These are phyloP conservation scores for Gliomastix tumulicola DNA, from an alignment of 2,329 filamentous ascomycete genomes.

Conservation along the genomic window DNA sequence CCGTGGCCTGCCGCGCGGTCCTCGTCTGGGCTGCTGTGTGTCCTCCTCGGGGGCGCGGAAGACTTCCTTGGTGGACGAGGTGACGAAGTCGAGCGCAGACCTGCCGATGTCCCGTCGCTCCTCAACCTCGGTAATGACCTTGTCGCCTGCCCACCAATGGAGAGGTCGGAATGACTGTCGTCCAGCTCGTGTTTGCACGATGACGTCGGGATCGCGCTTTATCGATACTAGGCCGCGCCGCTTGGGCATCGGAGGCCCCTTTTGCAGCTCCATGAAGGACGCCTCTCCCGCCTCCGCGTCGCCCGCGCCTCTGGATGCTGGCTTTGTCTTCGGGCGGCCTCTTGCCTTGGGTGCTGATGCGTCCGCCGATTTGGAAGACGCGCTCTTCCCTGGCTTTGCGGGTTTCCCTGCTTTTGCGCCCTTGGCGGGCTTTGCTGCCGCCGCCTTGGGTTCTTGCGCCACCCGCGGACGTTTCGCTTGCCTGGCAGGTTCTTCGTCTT, in stretches of 20 bases:
- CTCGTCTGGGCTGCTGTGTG: constrained; percentile 13
- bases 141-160: constrained; percentile 82
- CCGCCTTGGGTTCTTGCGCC: too few species aligned
- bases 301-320: constrained; percentile 18
- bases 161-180: constrained; percentile 72
- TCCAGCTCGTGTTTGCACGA: constrained; percentile 64
- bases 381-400: constrained; percentile 14
- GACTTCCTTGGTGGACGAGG: constrained; percentile 69
- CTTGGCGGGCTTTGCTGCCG: constrained; percentile 8
- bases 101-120: constrained; percentile 39
- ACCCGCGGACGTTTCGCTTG: constrained; percentile 7
- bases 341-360: constrained; percentile 1
- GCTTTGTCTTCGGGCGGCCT: constrained; percentile 6
- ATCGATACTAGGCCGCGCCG: constrained; percentile 46
- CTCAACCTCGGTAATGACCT: constrained; percentile 60
- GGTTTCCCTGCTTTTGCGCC: too few species aligned
- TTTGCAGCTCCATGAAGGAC: constrained; percentile 40
- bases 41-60: constrained; percentile 62
- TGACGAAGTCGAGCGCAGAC: constrained; percentile 39
- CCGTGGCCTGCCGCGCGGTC: constrained; percentile 17
- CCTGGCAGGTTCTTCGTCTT: constrained; percentile 5
- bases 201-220: constrained; percentile 39
- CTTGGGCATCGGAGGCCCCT: constrained; percentile 48
- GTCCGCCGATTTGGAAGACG: not conserved
- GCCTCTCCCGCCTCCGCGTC: constrained; percentile 36